Conservation (phyloP, 2,329 filamentous ascomycete genomes). For the Fusarium nodosum region DNA sequence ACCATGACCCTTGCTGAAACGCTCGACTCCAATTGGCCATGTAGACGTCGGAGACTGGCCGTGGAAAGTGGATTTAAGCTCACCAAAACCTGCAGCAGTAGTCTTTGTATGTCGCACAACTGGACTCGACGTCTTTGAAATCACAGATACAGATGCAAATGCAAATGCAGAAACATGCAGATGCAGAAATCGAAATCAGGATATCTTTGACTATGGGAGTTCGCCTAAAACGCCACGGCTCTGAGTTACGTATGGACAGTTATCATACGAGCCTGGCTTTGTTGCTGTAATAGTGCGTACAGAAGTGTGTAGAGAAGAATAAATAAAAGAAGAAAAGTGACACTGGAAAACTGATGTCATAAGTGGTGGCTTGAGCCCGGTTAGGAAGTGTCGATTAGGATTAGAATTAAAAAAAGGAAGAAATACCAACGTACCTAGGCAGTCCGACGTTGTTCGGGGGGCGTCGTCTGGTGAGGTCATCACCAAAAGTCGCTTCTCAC, state of each 20-base stretch:
- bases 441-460: conserved; percentile 31
- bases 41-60: neutral
- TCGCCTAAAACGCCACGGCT: conserved; percentile 8
- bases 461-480: conserved; percentile 33
- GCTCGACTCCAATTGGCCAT: neutral
- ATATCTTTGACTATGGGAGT: neutral
- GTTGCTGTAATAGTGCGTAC: neutral
- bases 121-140: neutral
- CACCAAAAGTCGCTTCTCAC: conserved; percentile 8
- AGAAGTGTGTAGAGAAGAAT: neutral
- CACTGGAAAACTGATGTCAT: conserved; percentile 9
- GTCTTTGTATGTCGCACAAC: conserved; percentile 3
- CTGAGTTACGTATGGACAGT: neutral
- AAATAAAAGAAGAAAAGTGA: neutral
- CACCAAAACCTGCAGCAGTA: conserved; percentile 31
- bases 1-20: neutral
- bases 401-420: neutral
- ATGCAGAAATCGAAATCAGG: conserved; percentile 5
- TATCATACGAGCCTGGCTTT: neutral
- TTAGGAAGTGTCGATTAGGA: neutral
- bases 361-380: conserved; percentile 20
- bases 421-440: neutral
- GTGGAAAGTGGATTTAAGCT: conserved; percentile 33
- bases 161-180: neutral
- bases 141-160: neutral